Conservation (phyloP, 352 stramenopile genomes). For the Phytophthora sp. region DNA sequence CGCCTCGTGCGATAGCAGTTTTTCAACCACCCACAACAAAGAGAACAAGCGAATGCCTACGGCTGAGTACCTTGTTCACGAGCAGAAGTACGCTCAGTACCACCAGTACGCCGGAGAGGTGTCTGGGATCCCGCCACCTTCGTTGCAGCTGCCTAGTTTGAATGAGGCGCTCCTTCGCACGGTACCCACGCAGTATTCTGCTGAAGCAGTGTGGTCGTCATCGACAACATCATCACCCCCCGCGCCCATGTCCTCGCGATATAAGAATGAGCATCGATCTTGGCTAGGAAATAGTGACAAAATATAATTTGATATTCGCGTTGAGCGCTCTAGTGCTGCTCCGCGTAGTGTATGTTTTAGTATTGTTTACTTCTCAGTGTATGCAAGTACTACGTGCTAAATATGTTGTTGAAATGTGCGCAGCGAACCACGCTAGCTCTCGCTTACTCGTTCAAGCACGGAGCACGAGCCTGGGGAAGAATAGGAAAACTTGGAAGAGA, state of each 20-base stretch:
- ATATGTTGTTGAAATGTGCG: background rate
- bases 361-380: background rate
- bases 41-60: slow-evolving; percentile 28
- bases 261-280: slow-evolving; percentile 28
- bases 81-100: slow-evolving; percentile 12
- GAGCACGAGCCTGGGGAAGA: slow-evolving; percentile 6
- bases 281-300: slow-evolving; percentile 31
- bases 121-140: slow-evolving; percentile 20
- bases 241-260: slow-evolving; percentile 24
- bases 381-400: background rate
- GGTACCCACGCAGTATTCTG: slow-evolving; percentile 30
- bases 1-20: slow-evolving; percentile 39
- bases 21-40: slow-evolving; percentile 31
- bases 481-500: slow-evolving; percentile 51
- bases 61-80: slow-evolving; percentile 3
- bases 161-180: slow-evolving; percentile 49
- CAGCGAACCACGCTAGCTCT: background rate
- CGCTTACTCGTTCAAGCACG: slow-evolving; percentile 8
- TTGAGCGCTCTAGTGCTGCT: background rate
- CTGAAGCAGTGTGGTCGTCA: slow-evolving; percentile 27
- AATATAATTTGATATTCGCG: slow-evolving; percentile 16
- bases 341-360: background rate
- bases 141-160: slow-evolving; percentile 42
- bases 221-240: slow-evolving; percentile 23
- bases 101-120: slow-evolving; percentile 34